phyloP scores from a whole-genome alignment of 352 stramenopile species.

The Phytophthora cactorum region DNA sequence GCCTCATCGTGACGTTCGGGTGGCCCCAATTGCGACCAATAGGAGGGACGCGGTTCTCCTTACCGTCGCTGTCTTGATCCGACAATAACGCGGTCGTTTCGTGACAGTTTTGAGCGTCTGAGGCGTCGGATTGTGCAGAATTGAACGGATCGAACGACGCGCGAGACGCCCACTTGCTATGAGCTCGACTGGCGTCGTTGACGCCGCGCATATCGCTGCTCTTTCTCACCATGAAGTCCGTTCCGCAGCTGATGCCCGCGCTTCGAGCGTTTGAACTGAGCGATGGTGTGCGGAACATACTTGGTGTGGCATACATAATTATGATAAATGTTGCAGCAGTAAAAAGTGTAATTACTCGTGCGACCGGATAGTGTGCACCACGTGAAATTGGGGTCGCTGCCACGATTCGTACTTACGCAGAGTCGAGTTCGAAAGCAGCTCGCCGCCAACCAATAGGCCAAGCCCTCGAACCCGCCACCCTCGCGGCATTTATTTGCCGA shows the following conservation, averaged over 20 bases:
- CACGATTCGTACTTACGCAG: slow-evolving; percentile 29
- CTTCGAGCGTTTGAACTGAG: slow-evolving; percentile 30
- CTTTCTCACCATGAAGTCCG: slow-evolving; percentile 2
- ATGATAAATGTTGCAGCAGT: slow-evolving; percentile 14
- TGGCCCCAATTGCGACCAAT: slow-evolving; percentile 14
- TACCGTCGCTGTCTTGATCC: slow-evolving; percentile 21
- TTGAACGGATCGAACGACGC: slow-evolving; percentile 37
- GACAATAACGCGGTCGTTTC: slow-evolving; percentile 21
- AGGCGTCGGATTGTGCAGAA: not conserved
- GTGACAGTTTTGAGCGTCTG: slow-evolving; percentile 4
- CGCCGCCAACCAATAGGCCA: slow-evolving; percentile 41
- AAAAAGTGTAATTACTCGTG: slow-evolving; percentile 32
- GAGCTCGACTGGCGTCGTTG: slow-evolving; percentile 12
- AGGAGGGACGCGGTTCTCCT: slow-evolving; percentile 37
- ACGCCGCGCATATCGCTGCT: slow-evolving; percentile 17
- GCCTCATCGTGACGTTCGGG: slow-evolving; percentile 29
- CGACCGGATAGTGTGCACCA: slow-evolving; percentile 8
- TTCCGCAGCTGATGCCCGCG: not conserved
- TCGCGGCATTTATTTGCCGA: slow-evolving; percentile 52
- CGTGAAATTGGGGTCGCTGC: not conserved
- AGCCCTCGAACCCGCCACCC: slow-evolving; percentile 5
- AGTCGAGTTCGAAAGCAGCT: slow-evolving; percentile 21
- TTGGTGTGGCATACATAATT: slow-evolving; percentile 2
- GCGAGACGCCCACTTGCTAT: slow-evolving; percentile 39
- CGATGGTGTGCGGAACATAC: not conserved